Conservation (phyloP, 768 basidiomycete species). For the Mycena alexandri region DNA sequence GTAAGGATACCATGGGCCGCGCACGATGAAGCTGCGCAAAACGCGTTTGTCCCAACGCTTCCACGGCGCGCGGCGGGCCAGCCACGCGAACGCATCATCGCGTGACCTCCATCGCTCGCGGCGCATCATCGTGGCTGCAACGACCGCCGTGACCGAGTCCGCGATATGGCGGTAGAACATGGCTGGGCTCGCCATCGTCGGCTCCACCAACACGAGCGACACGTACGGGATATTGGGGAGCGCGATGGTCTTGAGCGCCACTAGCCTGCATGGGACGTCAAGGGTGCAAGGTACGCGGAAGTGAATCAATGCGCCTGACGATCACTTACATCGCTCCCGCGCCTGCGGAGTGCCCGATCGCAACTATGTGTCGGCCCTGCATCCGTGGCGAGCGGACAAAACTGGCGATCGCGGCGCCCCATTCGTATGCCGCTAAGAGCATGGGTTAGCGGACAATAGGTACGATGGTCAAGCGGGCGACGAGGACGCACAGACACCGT, state of each 20-base stretch:
- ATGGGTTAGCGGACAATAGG: background rate
- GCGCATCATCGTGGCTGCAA: constrained; percentile 41
- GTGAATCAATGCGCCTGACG: background rate
- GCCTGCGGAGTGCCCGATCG: constrained; percentile 51
- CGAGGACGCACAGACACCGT: constrained; percentile 40
- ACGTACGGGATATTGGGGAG: constrained; percentile 36
- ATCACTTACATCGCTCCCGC: constrained; percentile 46
- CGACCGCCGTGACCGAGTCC: constrained; percentile 32
- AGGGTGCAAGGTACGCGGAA: background rate
- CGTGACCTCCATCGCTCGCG: constrained; percentile 44
- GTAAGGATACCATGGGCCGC: constrained; percentile 11
- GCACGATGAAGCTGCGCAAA: constrained; percentile 44
- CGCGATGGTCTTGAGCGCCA: constrained; percentile 28
- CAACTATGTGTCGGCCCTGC: constrained; percentile 44
- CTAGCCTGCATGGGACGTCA: constrained; percentile 29
- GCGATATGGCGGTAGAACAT: constrained; percentile 41
- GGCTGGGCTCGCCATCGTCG: constrained; percentile 45
- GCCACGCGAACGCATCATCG: constrained; percentile 44
- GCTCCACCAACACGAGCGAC: constrained; percentile 50
- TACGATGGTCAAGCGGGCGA: background rate
- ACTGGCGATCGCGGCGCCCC: constrained; percentile 37
- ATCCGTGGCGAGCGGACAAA: constrained; percentile 40
- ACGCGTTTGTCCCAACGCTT: constrained; percentile 47
- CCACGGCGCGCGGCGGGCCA: constrained; percentile 45
- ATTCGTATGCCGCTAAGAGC: constrained; percentile 45